Evolutionary conservation across 176 grass and related monocot genomes (phyloP).

Genomic region (Aegilops sharonensis): DNA sequence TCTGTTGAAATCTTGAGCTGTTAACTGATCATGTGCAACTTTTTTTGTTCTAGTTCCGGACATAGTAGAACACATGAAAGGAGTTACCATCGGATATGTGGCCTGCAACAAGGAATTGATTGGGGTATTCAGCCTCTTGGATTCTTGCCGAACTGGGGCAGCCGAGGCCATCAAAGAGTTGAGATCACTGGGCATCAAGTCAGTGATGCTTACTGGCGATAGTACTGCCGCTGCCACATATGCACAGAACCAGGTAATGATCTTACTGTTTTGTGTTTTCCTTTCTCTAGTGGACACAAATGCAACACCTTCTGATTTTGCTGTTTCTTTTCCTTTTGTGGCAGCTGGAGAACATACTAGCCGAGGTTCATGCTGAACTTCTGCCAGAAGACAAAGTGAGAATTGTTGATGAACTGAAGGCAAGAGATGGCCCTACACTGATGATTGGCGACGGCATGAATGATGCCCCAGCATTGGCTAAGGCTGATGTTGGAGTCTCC

Average conservation of each 20-base stretch:
- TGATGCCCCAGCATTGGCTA: slow-evolving; percentile 87
- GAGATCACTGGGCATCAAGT: slow-evolving; percentile 75
- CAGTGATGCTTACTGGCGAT: slow-evolving; percentile 96
- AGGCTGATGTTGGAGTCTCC: slow-evolving; percentile 84
- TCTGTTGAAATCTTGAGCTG: neutral
- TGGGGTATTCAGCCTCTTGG: slow-evolving; percentile 79
- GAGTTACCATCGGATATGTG: slow-evolving; percentile 72
- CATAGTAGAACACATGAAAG: slow-evolving; percentile 52
- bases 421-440: slow-evolving; percentile 55
- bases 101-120: slow-evolving; percentile 50
- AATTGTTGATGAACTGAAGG: slow-evolving; percentile 71
- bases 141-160: slow-evolving; percentile 81
- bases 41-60: slow-evolving; percentile 51
- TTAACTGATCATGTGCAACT: neutral
- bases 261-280: neutral
- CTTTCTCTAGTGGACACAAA: neutral
- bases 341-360: slow-evolving; percentile 68
- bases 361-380: slow-evolving; percentile 75
- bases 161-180: slow-evolving; percentile 71
- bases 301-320: neutral
- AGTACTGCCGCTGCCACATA: slow-evolving; percentile 58
- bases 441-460: slow-evolving; percentile 99
- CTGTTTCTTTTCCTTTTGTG: neutral
- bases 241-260: slow-evolving; percentile 80
- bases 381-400: slow-evolving; percentile 88